These are phyloP conservation scores for Aspergillus alliaceus DNA, from an alignment of 2,329 filamentous ascomycete genomes.

Conservation along the genomic window DNA sequence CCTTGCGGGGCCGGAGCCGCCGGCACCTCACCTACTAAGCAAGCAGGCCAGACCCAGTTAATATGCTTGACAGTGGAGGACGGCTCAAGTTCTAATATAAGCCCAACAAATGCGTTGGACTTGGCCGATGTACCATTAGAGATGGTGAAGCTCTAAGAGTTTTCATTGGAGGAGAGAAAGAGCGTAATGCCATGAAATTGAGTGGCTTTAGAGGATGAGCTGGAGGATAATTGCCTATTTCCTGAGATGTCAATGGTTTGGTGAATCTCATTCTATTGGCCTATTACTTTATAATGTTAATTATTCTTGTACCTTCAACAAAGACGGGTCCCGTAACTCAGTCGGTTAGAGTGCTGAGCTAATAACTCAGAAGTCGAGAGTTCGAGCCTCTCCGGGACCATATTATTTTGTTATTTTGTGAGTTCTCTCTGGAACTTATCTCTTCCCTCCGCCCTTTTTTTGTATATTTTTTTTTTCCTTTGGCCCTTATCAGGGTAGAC, in stretches of 20 bases:
- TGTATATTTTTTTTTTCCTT: background rate
- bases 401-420: background rate
- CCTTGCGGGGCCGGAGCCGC: slow-evolving; percentile 50
- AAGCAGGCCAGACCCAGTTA: slow-evolving; percentile 71
- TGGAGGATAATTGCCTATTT: slow-evolving; percentile 62
- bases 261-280: no score
- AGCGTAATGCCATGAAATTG: slow-evolving; percentile 65
- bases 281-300: no score
- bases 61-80: slow-evolving; percentile 72
- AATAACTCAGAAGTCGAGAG: slow-evolving; percentile 4
- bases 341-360: slow-evolving; percentile 3
- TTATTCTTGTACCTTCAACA: no score
- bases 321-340: slow-evolving; percentile 2
- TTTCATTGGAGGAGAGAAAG: slow-evolving; percentile 65
- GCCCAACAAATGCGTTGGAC: slow-evolving; percentile 53
- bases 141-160: slow-evolving; percentile 66
- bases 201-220: slow-evolving; percentile 56
- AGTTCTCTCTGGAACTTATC: background rate
- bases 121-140: slow-evolving; percentile 58
- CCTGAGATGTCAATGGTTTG: slow-evolving; percentile 67
- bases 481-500: background rate
- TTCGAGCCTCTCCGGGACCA: slow-evolving; percentile 1
- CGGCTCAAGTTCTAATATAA: slow-evolving; percentile 64
- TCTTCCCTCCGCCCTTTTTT: background rate
- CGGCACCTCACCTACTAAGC: slow-evolving; percentile 62